Conservation (phyloP, 2,329 filamentous ascomycete species). For the Monilinia aucupariae region DNA sequence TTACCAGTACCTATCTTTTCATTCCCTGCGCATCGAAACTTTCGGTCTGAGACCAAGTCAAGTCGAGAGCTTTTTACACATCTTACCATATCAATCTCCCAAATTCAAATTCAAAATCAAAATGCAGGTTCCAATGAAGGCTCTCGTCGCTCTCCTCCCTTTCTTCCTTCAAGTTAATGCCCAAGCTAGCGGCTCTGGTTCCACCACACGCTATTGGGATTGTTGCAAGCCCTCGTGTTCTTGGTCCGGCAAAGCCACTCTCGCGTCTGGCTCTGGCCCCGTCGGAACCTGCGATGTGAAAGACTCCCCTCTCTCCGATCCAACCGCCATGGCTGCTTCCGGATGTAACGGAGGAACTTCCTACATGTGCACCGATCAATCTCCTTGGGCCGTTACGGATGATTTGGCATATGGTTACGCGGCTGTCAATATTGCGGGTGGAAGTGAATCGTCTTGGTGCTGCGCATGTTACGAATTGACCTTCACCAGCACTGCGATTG, state of each 20-base stretch:
- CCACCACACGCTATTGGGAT: constrained; percentile 51
- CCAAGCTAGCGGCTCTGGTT: constrained; percentile 25
- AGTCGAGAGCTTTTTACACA: not conserved
- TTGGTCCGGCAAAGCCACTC: constrained; percentile 54
- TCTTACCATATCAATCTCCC: too few relatives aligned
- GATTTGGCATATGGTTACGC: constrained; percentile 57
- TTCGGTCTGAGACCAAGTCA: constrained; percentile 7
- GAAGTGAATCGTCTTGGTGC: constrained; percentile 56
- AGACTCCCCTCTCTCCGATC: constrained; percentile 49
- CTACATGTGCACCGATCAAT: constrained; percentile 57
- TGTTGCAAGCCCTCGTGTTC: constrained; percentile 67
- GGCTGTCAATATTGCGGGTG: constrained; percentile 47
- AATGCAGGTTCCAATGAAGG: constrained; percentile 19
- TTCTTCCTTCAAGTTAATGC: constrained; percentile 27
- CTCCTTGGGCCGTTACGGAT: constrained; percentile 56
- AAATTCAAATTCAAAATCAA: constrained; percentile 17
- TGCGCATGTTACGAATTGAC: constrained; percentile 55
- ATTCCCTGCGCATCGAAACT: not conserved
- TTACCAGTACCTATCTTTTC: not conserved
- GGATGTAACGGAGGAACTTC: constrained; percentile 43
- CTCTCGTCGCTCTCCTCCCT: constrained; percentile 29
- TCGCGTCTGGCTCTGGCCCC: constrained; percentile 30
- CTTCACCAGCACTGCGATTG: constrained; percentile 45
- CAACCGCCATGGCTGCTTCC: constrained; percentile 39
- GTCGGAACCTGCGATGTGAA: constrained; percentile 37